A percentile compares a stretch with the other conserved stretches of the same genome.
Conservation (phyloP, 2,329 filamentous ascomycete species). For the Cladosporium sp. region DNA sequence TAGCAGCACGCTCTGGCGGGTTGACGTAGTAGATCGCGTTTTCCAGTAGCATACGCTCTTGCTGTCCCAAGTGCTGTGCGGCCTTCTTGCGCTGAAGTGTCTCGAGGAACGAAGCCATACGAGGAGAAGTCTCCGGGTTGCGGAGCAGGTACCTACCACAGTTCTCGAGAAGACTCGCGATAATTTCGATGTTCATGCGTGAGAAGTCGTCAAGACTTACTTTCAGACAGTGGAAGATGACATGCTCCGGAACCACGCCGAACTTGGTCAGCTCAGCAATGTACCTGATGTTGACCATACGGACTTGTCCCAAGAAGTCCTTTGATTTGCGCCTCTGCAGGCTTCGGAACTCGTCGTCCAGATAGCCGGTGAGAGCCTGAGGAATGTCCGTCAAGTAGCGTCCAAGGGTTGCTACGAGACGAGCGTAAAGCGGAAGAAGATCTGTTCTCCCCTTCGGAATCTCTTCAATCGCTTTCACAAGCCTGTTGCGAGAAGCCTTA, state of each 20-base stretch:
- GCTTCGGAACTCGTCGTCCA: conserved; percentile 95
- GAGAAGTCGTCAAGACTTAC: conserved; percentile 97
- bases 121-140: conserved; percentile 83
- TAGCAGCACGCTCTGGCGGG: conserved; percentile 84
- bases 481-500: conserved; percentile 89
- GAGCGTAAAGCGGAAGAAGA: conserved; percentile 83
- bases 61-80: conserved; percentile 88
- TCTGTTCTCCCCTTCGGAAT: conserved; percentile 91
- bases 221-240: conserved; percentile 97
- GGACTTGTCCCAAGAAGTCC: conserved; percentile 90
- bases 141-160: conserved; percentile 90
- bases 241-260: conserved; percentile 93
- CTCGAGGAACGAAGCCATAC: conserved; percentile 91
- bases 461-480: conserved; percentile 89
- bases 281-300: conserved; percentile 93
- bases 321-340: conserved; percentile 95
- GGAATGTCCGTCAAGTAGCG: conserved; percentile 93
- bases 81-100: conserved; percentile 93
- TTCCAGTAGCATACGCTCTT: conserved; percentile 96
- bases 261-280: conserved; percentile 97
- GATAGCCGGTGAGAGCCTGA: conserved; percentile 81
- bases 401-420: conserved; percentile 84
- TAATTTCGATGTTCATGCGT: conserved; percentile 97
- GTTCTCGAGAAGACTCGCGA: conserved; percentile 91
- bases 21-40: conserved; percentile 98